Evolutionary conservation across 1,284 basidiomycete genomes (phyloP), one percentile per base, ranked within the genome.

Genomic region (Sporisorium reilianum): DNA sequence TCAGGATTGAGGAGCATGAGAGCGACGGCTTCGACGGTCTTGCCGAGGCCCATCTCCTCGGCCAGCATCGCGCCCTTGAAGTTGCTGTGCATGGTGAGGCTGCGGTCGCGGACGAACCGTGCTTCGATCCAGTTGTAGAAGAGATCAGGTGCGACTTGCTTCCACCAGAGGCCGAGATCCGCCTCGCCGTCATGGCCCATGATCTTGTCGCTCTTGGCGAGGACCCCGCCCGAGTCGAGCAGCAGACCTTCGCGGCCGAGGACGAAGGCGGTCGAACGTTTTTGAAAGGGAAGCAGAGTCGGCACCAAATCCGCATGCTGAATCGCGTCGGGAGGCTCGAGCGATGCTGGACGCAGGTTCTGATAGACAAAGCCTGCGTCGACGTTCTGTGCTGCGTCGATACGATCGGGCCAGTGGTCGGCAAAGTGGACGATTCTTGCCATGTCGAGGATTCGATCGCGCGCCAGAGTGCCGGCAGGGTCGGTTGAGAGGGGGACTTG

Each of bases 41-140:
- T 86, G 8, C 86, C 86, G 2, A 86, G 80, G 5, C 85, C 85
- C 78, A 86, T 85, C 64, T 86, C 85, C 36, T 86, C 85, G 3
- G 83, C 78, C 5, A 84, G 70, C 55, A 84, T 77, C 2, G 77
- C 81, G 3, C 80, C 82, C 12, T 61, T 61, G 44, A 77, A 58
- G 45, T 80, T 55, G 54, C 67, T 71, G 32, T 42, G 38, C n/a
- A 52, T 30, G 0, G 60, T 67, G 5, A 70, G 57, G 1, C 22
- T 20, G 0, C 59, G 41, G 20, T 74, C 60, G 9, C 42, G 49
- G 7, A 76, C 74, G 36, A 83, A 71, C 10, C 52, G 62, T 5
- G 72, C 74, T 26, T 64, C 64, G 28, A 83, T 64, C 34, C 75
- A 64, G 51, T 83, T 74, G 56, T 74, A 79, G 52, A 55, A 81